A percentile compares a stretch with the other conserved stretches of the same genome.
Conservation (phyloP, 2,329 filamentous ascomycete species). For the Sclerotinia minor region DNA sequence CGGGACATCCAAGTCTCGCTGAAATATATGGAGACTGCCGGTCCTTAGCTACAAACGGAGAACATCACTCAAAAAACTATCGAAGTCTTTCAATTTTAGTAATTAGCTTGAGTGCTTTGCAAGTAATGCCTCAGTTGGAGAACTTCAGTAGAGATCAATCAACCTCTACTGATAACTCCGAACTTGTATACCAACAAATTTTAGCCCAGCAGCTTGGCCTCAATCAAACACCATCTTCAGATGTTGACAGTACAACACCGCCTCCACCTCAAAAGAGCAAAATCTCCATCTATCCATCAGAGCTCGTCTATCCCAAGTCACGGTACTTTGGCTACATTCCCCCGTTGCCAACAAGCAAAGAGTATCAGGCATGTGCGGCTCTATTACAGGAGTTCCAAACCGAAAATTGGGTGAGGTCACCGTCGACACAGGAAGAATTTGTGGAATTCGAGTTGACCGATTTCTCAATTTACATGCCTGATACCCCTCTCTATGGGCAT, state of each 20-base stretch:
- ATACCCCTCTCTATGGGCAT: conserved; percentile 40
- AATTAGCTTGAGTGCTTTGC: background rate
- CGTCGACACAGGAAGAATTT: conserved; percentile 25
- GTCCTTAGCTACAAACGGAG: background rate
- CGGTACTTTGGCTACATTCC: conserved; percentile 25
- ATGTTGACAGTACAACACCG: background rate
- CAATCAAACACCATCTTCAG: background rate
- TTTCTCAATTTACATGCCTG: conserved; percentile 57
- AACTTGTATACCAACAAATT: background rate
- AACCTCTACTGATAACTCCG: background rate
- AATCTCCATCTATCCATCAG: conserved; percentile 17
- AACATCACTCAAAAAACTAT: background rate
- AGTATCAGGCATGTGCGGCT: conserved; percentile 27
- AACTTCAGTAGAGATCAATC: background rate
- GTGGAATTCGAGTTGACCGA: conserved; percentile 55
- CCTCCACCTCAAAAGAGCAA: background rate
- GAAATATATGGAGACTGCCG: background rate
- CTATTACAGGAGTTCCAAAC: conserved; percentile 21
- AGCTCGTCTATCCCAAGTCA: conserved; percentile 28
- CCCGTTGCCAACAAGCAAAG: conserved; percentile 27
- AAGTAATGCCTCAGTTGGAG: background rate
- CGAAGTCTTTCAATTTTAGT: background rate
- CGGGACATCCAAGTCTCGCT: background rate
- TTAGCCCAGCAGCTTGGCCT: background rate
- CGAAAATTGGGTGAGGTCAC: background rate